Evolutionary conservation across 2,329 filamentous ascomycete species (phyloP).

Genomic region (Claviceps sp.): DNA sequence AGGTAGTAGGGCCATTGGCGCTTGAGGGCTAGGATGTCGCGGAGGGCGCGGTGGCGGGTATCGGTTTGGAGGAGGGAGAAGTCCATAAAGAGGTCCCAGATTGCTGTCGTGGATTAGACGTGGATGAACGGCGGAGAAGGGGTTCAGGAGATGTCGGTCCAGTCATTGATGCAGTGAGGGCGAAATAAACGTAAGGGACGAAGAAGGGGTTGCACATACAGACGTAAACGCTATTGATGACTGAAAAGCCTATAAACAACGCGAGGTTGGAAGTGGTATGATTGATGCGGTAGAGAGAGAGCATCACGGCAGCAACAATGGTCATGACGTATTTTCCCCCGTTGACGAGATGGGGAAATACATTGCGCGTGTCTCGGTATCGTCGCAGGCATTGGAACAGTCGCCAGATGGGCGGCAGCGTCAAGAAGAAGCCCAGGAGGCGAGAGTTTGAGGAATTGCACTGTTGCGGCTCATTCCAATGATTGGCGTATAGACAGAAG

Average conservation of each 20-base stretch:
- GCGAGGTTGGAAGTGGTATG: slow-evolving; percentile 42
- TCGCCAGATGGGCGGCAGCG: slow-evolving; percentile 80
- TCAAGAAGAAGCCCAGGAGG: slow-evolving; percentile 70
- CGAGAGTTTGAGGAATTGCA: slow-evolving; percentile 83
- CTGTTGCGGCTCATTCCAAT: slow-evolving; percentile 57
- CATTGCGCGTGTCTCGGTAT: slow-evolving; percentile 72
- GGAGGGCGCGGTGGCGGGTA: slow-evolving; percentile 52
- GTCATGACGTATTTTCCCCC: slow-evolving; percentile 82
- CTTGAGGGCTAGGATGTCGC: slow-evolving; percentile 70
- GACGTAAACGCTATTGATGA: slow-evolving; percentile 71
- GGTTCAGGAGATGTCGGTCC: no score
- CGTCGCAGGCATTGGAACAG: slow-evolving; percentile 81
- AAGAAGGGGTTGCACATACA: slow-evolving; percentile 28
- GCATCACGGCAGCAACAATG: slow-evolving; percentile 61
- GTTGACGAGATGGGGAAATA: slow-evolving; percentile 87
- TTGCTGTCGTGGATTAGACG: slow-evolving; percentile 27
- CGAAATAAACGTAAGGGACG: background rate
- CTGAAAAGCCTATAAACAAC: slow-evolving; percentile 66
- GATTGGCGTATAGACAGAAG: slow-evolving; percentile 79
- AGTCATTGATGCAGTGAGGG: no score
- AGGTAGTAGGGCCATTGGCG: slow-evolving; percentile 70
- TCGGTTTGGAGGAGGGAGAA: slow-evolving; percentile 79
- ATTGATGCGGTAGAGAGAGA: slow-evolving; percentile 75
- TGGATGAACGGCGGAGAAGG: no score
- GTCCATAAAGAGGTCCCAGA: slow-evolving; percentile 96